phyloP scores from a whole-genome alignment of 1,284 basidiomycete species.

The Moesziomyces antarcticus region DNA sequence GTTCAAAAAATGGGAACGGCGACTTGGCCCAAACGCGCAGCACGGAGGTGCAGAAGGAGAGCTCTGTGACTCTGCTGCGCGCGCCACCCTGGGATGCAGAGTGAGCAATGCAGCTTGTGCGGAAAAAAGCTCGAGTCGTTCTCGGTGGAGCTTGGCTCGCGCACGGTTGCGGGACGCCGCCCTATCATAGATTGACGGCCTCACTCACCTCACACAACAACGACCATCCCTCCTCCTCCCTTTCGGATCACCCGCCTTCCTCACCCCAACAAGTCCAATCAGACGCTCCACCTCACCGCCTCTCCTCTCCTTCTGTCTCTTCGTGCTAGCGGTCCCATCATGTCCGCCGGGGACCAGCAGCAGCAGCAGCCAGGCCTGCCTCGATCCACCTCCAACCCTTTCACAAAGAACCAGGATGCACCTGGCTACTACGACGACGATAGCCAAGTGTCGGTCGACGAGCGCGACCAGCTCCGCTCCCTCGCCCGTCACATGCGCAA shows the following conservation, averaged over 20 bases:
- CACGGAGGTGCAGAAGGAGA: not conserved
- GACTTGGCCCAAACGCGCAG: constrained; percentile 15
- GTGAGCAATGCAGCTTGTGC: not conserved
- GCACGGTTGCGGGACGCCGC: not conserved
- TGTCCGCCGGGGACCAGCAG: constrained; percentile 3
- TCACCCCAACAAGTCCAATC: no score
- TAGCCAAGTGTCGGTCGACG: constrained; percentile 12
- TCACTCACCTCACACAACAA: not conserved
- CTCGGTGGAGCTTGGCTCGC: not conserved
- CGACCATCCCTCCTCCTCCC: no score
- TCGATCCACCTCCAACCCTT: constrained; percentile 40
- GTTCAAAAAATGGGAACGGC: not conserved
- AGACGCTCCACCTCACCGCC: no score
- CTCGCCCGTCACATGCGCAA: constrained; percentile 50
- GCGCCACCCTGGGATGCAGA: not conserved
- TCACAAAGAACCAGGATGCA: constrained; percentile 48
- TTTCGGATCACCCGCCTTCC: not conserved
- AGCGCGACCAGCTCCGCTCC: constrained; percentile 35
- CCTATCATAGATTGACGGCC: not conserved
- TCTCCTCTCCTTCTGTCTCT: not conserved
- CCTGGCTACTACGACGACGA: constrained; percentile 41
- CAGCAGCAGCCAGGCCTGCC: not conserved
- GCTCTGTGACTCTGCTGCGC: no score
- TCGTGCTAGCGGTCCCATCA: not conserved
- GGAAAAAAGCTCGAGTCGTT: not conserved